Evolutionary conservation across 1,139 yeast species (phyloP), one percentile per base, ranked within the genome.

Genomic region (Blastobotrys malaysiensis): DNA sequence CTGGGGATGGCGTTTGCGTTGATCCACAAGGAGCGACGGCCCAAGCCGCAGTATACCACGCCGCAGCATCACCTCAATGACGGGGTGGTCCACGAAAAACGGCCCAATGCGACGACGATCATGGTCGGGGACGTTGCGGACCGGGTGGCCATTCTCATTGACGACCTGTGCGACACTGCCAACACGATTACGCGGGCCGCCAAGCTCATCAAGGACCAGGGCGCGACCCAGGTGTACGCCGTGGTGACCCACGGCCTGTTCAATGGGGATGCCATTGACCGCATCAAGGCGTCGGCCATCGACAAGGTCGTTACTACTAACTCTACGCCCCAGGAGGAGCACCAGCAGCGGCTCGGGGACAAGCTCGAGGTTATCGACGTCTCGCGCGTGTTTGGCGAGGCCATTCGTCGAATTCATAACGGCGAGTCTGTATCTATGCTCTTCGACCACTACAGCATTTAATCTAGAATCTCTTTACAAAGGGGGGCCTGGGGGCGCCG

Each of bases 381-480:
- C 13, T 84, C 96, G 5, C 76, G 88, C 56, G 82, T 91, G 16
- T 85, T 93, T 65, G 97, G 95, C 14, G 99, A 93, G 69, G 93
- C 98, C 1, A 89, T 93, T 51, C 79, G 99, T 70, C 78, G 99
- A 69, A 91, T 93, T 49, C 97, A 93, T 71, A 93, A 93, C 64
- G 99, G 99, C 61, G 99, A 93, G 74, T 83, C 93, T 26, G 96
- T 93, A 19, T 86, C 96, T 18, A 86, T 90, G 88, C 77, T 93
- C 58, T 93, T 93, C 73, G 97, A 90, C 66, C 91, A 88, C 64
- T 31, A 31, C 7, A 31, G 39, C n/a, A 31, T 31, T 13, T 31
- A n/a, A 31, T n/a, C 3, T 5, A 7, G 36, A 26, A 3, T n/a
- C n/a, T n/a, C n/a, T n/a, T n/a, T n/a, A n/a, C n/a, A n/a, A n/a